Evolutionary conservation across 805 yeast genomes (phyloP).

Genomic region (Candida takata): DNA sequence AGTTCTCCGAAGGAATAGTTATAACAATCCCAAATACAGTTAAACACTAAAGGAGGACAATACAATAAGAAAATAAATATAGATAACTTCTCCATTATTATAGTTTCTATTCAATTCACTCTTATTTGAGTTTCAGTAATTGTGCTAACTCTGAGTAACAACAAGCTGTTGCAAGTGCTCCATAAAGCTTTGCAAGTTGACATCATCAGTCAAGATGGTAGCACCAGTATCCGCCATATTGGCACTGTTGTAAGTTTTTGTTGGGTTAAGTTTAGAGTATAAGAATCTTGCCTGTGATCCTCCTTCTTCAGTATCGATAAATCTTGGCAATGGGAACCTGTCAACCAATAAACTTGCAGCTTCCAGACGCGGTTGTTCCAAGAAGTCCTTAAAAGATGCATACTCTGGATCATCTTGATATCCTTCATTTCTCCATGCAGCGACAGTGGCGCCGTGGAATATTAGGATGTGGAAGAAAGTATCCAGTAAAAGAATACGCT

Average conservation of each 20-base stretch:
- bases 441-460: slow-evolving; percentile 58
- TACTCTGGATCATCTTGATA: slow-evolving; percentile 58
- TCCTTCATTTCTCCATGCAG: slow-evolving; percentile 59
- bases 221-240: slow-evolving; percentile 31
- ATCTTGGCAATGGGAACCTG: slow-evolving; percentile 65
- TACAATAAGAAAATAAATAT: no score
- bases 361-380: slow-evolving; percentile 56
- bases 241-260: slow-evolving; percentile 43
- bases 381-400: slow-evolving; percentile 49
- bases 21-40: no score
- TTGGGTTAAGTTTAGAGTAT: slow-evolving; percentile 63
- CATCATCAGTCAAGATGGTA: slow-evolving; percentile 49
- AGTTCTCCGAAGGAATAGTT: no score
- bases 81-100: no score
- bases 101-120: not conserved
- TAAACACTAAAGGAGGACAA: no score
- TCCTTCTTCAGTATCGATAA: slow-evolving; percentile 68
- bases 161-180: slow-evolving; percentile 31
- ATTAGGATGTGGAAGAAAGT: slow-evolving; percentile 66
- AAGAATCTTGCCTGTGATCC: slow-evolving; percentile 71
- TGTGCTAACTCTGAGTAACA: slow-evolving; percentile 7
- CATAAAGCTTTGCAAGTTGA: slow-evolving; percentile 21
- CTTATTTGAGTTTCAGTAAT: no score
- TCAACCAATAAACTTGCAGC: slow-evolving; percentile 60
- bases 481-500: slow-evolving; percentile 51